Evolutionary conservation across 352 stramenopile genomes (phyloP).

Genomic region (Thraustotheca clavata): DNA sequence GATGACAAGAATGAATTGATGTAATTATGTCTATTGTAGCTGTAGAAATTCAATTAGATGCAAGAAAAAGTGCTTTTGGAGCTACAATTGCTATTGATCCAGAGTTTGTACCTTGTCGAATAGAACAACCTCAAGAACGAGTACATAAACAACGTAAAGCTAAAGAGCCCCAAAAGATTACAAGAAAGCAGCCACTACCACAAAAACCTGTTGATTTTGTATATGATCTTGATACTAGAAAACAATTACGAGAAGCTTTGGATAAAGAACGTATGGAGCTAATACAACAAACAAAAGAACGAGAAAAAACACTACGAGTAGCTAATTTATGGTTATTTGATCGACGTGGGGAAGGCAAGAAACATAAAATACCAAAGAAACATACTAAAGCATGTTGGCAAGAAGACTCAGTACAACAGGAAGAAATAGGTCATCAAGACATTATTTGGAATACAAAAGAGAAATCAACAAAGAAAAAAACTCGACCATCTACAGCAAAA

Average conservation of each 20-base stretch:
- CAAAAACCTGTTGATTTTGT: slow-evolving; percentile 47
- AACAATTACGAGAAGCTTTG: slow-evolving; percentile 44
- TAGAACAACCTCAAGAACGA: slow-evolving; percentile 7
- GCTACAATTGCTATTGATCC: neutral
- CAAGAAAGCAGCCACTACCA: neutral
- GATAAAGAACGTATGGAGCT: slow-evolving; percentile 38
- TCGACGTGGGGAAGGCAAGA: neutral
- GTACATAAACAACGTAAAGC: neutral
- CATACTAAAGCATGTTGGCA: neutral
- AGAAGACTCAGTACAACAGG: neutral
- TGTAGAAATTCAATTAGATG: slow-evolving; percentile 1
- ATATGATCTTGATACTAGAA: slow-evolving; percentile 51
- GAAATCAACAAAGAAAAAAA: slow-evolving; percentile 3
- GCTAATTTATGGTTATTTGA: slow-evolving; percentile 38
- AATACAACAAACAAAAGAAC: slow-evolving; percentile 24
- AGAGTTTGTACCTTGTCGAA: slow-evolving; percentile 5
- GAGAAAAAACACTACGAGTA: slow-evolving; percentile 36
- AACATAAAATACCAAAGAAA: neutral
- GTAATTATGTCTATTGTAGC: neutral
- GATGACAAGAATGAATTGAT: neutral
- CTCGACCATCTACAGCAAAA: neutral
- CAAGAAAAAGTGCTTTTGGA: neutral
- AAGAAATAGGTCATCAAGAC: neutral
- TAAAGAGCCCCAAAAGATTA: too few relatives aligned
- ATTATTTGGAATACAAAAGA: slow-evolving; percentile 3